phyloP scores from a whole-genome alignment of 345 rosid species.

The Acer yangbiense region DNA sequence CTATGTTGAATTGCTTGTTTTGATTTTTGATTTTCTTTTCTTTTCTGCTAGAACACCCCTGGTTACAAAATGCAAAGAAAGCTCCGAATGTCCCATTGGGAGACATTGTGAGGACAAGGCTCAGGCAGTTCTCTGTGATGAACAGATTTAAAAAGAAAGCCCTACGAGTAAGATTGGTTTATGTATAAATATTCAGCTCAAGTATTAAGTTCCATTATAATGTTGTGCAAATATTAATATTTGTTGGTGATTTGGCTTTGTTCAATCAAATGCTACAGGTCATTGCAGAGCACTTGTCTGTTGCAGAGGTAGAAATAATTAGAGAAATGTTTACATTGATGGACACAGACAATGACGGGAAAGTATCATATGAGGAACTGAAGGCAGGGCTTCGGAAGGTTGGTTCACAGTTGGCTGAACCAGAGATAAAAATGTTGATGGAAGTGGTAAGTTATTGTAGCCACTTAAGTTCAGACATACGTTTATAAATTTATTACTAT shows the following conservation, averaged over 20 bases:
- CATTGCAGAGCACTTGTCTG: slow-evolving; percentile 85
- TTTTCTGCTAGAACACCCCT: slow-evolving; percentile 69
- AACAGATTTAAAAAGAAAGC: slow-evolving; percentile 96
- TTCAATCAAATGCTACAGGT: slow-evolving; percentile 57
- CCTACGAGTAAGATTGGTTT: slow-evolving; percentile 55
- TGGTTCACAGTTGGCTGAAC: slow-evolving; percentile 88
- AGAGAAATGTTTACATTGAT: slow-evolving; percentile 86
- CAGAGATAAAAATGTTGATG: slow-evolving; percentile 96
- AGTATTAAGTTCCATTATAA: neutral
- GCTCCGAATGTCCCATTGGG: slow-evolving; percentile 98
- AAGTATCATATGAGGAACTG: slow-evolving; percentile 74
- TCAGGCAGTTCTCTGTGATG: slow-evolving; percentile 94
- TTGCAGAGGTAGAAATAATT: slow-evolving; percentile 89
- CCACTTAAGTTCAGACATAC: neutral
- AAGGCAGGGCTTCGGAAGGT: slow-evolving; percentile 89
- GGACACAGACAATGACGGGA: slow-evolving; percentile 92
- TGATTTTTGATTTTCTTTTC: slow-evolving; percentile 15
- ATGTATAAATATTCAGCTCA: slow-evolving; percentile 13
- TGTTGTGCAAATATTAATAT: slow-evolving; percentile 4
- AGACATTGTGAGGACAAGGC: slow-evolving; percentile 89
- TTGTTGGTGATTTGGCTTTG: slow-evolving; percentile 7
- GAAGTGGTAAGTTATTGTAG: slow-evolving; percentile 71
- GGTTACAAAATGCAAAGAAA: slow-evolving; percentile 93
- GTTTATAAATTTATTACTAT: slow-evolving; percentile 7
- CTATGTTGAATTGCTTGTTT: slow-evolving; percentile 11